Base-by-base conservation (phyloP, 192 early-diverging fungal species). In the Entrophospora sp. region DNA sequence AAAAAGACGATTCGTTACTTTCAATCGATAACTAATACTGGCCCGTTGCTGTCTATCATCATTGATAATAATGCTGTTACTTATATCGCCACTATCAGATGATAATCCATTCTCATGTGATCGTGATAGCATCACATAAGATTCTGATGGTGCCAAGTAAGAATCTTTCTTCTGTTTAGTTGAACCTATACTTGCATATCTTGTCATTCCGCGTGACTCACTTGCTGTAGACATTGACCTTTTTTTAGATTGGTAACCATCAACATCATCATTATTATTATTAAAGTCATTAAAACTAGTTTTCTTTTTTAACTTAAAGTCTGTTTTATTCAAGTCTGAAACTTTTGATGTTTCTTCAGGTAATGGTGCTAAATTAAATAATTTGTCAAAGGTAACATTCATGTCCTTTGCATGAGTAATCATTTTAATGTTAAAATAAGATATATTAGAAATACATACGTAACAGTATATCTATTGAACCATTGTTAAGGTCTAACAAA, bases 1-100 rank as follows among this genome's bases (percentile, higher is more conserved):
- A 75, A 91, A 91, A 40, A 97, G 64, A 28, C 83, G 79, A 24
- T 80, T 86, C 0, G 86, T 80, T 0, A 81, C 77, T 64, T 84
- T 83, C 12, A 86, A 75, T n/a, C 84, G 72, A 61, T 85, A 83
- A 27, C 69, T 70, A 64, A 58, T 71, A 56, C 53, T 61, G 31
- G 61, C 71, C 25, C 64, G 68, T 28, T n/a, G n/a, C n/a, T 45
- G 35, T 42, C 31, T 55, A 30, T 56, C 64, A 45, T 62, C 59
- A n/a, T n/a, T n/a, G n/a, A n/a, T n/a, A n/a, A n/a, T n/a, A n/a
- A n/a, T n/a, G 4, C 3, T n/a, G n/a, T n/a, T n/a, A n/a, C n/a
- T n/a, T n/a, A n/a, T 43, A 46, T 46, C 40, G 3, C 40, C 64
- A 18, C 30, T 14, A n/a, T 57, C 48, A 2, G 37, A 18, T 43